A percentile compares a stretch with the other conserved stretches of the same genome.
Conservation (phyloP, 1,284 basidiomycete species). For the Chalciporus sp. region DNA sequence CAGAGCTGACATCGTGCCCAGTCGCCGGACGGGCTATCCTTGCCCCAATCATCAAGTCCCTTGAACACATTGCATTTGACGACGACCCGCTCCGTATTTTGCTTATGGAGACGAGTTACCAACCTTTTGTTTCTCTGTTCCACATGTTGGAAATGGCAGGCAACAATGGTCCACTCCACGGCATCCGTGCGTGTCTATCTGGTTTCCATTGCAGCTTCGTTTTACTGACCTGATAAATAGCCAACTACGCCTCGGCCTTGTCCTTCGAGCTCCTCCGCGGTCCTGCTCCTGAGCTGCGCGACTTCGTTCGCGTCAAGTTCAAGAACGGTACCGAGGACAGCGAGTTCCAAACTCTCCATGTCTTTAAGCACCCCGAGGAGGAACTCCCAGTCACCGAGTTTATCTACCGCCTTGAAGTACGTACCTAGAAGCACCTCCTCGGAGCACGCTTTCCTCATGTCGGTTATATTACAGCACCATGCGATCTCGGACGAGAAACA, state of each 20-base stretch:
- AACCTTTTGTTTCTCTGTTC: constrained; percentile 86
- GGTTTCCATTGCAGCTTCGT: background rate
- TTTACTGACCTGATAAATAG: constrained; percentile 36
- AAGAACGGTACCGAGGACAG: constrained; percentile 73
- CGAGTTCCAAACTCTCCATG: constrained; percentile 57
- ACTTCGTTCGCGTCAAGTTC: constrained; percentile 82
- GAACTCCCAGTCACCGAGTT: constrained; percentile 73
- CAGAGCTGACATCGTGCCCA: constrained; percentile 29
- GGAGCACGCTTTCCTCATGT: background rate
- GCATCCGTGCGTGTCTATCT: constrained; percentile 55
- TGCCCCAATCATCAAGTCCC: constrained; percentile 66
- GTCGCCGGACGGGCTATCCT: constrained; percentile 80
- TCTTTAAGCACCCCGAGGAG: constrained; percentile 66
- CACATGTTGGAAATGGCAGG: constrained; percentile 65
- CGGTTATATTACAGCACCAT: constrained; percentile 46
- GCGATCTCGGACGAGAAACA: constrained; percentile 64
- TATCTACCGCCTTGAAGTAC: constrained; percentile 71
- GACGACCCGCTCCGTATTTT: constrained; percentile 77
- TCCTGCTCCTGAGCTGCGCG: constrained; percentile 69
- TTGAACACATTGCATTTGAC: constrained; percentile 77
- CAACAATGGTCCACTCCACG: constrained; percentile 55
- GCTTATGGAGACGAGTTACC: constrained; percentile 78
- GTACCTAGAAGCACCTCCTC: constrained; percentile 7
- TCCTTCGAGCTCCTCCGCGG: constrained; percentile 78
- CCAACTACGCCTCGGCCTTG: constrained; percentile 77